phyloP scores from a whole-genome alignment of 2,329 filamentous ascomycete species.

The Tympanopsis confertula region DNA sequence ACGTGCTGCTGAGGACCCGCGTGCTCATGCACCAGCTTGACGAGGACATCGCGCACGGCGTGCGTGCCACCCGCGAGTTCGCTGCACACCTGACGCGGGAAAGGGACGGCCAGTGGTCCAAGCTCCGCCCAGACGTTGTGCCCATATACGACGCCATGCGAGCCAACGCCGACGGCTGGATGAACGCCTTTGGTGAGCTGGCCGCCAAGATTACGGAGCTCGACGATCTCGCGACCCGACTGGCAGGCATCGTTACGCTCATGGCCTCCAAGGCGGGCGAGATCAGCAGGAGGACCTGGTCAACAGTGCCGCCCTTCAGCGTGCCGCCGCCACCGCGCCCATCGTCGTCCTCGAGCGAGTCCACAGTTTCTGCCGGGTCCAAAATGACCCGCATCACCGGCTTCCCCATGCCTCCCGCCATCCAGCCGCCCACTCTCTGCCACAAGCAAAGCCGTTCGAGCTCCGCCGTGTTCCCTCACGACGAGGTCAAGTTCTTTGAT shows the following conservation, averaged over 20 bases:
- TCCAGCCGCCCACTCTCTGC: too few relatives aligned
- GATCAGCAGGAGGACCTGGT: conserved; percentile 67
- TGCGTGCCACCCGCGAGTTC: conserved; percentile 66
- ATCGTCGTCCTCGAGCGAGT: too few relatives aligned
- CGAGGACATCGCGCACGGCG: conserved; percentile 67
- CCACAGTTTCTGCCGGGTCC: too few relatives aligned
- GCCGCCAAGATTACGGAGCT: conserved; percentile 62
- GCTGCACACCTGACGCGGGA: conserved; percentile 63
- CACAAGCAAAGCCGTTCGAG: neutral
- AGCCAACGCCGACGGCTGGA: conserved; percentile 85
- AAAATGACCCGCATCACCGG: too few relatives aligned
- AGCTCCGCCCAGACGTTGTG: conserved; percentile 48
- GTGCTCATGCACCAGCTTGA: conserved; percentile 65
- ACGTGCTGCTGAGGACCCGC: conserved; percentile 72
- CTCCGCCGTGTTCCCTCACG: neutral
- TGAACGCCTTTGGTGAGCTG: conserved; percentile 65
- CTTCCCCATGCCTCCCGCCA: too few relatives aligned
- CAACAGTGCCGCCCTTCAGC: conserved; percentile 27
- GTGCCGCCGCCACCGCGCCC: neutral
- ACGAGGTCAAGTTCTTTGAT: too few relatives aligned
- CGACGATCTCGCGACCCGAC: conserved; percentile 56
- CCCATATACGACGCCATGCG: conserved; percentile 83
- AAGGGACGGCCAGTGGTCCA: conserved; percentile 45
- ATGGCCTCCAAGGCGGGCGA: conserved; percentile 78
- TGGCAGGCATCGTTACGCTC: conserved; percentile 69